Conservation (phyloP, 2,329 filamentous ascomycete genomes). For the Apiospora aurea region DNA sequence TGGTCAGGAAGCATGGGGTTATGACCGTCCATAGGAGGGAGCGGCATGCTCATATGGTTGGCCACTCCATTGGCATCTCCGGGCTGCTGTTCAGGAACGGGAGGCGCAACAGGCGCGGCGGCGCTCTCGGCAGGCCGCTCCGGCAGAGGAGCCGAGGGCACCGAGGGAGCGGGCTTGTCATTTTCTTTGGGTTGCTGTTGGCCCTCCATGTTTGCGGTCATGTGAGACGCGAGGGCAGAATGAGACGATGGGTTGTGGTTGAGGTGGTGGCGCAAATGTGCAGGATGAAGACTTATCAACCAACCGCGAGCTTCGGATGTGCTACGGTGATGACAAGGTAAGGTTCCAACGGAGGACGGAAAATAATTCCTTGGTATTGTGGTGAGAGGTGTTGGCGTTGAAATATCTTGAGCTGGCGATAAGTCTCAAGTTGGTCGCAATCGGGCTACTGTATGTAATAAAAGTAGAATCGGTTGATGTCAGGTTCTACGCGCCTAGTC, state of each 20-base stretch:
- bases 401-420: conserved; percentile 5
- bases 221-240: neutral
- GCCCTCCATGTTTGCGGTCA: conserved; percentile 15
- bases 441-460: neutral
- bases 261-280: conserved; percentile 17
- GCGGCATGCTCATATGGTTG: conserved; percentile 19
- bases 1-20: conserved; percentile 24
- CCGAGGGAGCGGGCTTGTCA: neutral
- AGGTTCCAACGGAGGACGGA: neutral
- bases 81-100: neutral
- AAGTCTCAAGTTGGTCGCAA: neutral
- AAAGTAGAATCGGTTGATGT: neutral
- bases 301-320: neutral
- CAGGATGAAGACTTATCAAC: neutral
- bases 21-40: conserved; percentile 23
- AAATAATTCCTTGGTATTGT: neutral
- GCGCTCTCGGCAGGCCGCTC: neutral
- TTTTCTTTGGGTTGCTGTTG: neutral
- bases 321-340: neutral
- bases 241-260: conserved; percentile 7
- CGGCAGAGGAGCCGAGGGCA: neutral
- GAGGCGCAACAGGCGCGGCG: neutral
- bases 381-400: neutral
- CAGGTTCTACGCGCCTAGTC: conserved; percentile 14
- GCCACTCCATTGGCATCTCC: conserved; percentile 7